Evolutionary conservation across 495 filamentous ascomycete genomes (phyloP).

Genomic region (Melanomma pulvis-pyrius): DNA sequence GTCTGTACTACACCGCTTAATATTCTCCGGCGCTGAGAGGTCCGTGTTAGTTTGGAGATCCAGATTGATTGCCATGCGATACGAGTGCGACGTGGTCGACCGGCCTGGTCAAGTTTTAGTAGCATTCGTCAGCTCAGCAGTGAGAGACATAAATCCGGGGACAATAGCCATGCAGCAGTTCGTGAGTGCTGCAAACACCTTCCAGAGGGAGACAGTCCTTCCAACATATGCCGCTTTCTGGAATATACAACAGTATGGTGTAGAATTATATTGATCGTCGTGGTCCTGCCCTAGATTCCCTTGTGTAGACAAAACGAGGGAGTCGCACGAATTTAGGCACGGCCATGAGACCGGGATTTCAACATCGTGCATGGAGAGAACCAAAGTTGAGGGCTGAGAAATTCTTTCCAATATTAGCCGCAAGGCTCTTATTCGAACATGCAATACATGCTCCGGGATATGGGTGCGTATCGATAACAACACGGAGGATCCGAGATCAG

Average conservation of each 20-base stretch:
- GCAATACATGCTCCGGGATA: not conserved
- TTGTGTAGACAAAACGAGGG: too few relatives aligned
- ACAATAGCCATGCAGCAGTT: too few relatives aligned
- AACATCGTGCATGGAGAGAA: slow-evolving; percentile 2
- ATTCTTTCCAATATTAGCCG: slow-evolving; percentile 21
- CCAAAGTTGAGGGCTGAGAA: not conserved
- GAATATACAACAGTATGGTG: too few relatives aligned
- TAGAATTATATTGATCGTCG: too few relatives aligned
- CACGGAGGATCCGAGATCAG: not conserved
- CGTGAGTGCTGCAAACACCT: too few relatives aligned
- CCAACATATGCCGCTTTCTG: too few relatives aligned
- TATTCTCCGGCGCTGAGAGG: not conserved
- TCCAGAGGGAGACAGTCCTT: too few relatives aligned
- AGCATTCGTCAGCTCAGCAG: too few relatives aligned
- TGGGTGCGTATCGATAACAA: slow-evolving; percentile 20
- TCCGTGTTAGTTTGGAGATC: slow-evolving; percentile 1
- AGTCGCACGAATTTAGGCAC: too few relatives aligned
- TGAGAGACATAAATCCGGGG: too few relatives aligned
- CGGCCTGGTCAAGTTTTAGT: not conserved
- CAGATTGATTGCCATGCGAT: not conserved
- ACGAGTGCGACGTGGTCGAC: not conserved
- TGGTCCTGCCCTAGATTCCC: too few relatives aligned
- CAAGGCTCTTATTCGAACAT: slow-evolving; percentile 7
- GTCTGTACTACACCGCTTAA: slow-evolving; percentile 1
- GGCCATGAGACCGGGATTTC: not conserved